phyloP scores from a whole-genome alignment of 2,329 filamentous ascomycete genomes.

The Didymellaceae sp. region DNA sequence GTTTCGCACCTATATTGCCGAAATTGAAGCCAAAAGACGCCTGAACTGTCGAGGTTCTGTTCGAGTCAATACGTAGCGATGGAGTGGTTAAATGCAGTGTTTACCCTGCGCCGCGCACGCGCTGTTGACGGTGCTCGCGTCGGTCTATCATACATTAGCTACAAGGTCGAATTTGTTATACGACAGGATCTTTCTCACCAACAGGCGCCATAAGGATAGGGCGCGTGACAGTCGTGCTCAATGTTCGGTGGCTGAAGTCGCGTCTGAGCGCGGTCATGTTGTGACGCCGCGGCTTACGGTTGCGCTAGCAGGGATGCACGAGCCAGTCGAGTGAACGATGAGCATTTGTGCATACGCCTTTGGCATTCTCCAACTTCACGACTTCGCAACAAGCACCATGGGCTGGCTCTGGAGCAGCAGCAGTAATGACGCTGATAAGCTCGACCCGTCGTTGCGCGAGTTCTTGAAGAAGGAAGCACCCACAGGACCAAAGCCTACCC shows the following conservation, averaged over 20 bases:
- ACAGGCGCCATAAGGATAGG: conserved; percentile 42
- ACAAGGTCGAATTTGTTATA: not conserved
- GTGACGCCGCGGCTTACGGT: conserved; percentile 17
- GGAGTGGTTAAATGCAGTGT: conserved; percentile 30
- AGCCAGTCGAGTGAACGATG: conserved; percentile 18
- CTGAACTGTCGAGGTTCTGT: conserved; percentile 56
- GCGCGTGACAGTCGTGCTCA: conserved; percentile 22
- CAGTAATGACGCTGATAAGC: conserved; percentile 62
- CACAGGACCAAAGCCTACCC: conserved; percentile 63
- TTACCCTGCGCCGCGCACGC: conserved; percentile 64
- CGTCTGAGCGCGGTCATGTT: conserved; percentile 29
- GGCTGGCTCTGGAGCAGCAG: conserved; percentile 67
- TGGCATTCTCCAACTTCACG: not conserved
- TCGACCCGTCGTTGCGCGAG: conserved; percentile 83
- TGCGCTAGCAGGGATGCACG: conserved; percentile 24
- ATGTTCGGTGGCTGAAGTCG: conserved; percentile 13
- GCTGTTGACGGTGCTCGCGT: conserved; percentile 63
- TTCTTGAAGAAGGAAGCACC: conserved; percentile 86
- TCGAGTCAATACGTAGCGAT: conserved; percentile 27
- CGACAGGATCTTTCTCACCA: conserved; percentile 25
- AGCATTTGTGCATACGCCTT: conserved; percentile 9
- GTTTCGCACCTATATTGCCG: conserved; percentile 36
- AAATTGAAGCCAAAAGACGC: conserved; percentile 58
- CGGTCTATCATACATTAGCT: conserved; percentile 50
- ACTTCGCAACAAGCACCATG: conserved; percentile 50